These are phyloP conservation scores for Dryas drummondii DNA, from an alignment of 306 rosid species.

Conservation along the genomic window DNA sequence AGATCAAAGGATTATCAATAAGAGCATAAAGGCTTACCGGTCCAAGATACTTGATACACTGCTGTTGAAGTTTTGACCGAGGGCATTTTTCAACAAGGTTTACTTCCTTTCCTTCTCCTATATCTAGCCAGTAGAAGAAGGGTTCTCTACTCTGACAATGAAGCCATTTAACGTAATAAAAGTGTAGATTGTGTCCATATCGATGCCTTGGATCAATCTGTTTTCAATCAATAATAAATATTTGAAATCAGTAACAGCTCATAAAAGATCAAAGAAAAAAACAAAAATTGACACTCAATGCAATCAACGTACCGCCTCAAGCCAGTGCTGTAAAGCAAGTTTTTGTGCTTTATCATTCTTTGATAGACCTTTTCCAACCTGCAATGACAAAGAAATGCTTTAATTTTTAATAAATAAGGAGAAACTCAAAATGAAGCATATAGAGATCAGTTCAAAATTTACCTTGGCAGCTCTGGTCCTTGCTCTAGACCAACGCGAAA, in stretches of 20 bases:
- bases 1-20: constrained; percentile 15
- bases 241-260: constrained; percentile 26
- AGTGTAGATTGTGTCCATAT: constrained; percentile 94
- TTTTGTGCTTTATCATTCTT: constrained; percentile 88
- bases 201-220: constrained; percentile 99
- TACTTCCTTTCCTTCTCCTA: constrained; percentile 96
- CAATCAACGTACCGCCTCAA: constrained; percentile 84
- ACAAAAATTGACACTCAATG: not conserved
- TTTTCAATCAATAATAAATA: constrained; percentile 24
- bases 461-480: constrained; percentile 99
- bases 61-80: constrained; percentile 82
- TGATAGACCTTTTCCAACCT: constrained; percentile 98
- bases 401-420: constrained; percentile 5
- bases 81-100: constrained; percentile 72
- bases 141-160: constrained; percentile 88
- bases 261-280: constrained; percentile 16
- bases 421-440: constrained; percentile 1
- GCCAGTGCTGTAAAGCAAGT: constrained; percentile 98
- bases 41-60: constrained; percentile 93
- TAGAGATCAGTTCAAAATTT: constrained; percentile 13
- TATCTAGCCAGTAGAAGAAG: constrained; percentile 98
- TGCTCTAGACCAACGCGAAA: constrained; percentile 98
- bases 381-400: constrained; percentile 34
- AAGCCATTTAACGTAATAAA: constrained; percentile 85
- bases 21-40: constrained; percentile 65